phyloP scores from a whole-genome alignment of 2,329 filamentous ascomycete species.

The Diaporthe nobilis region DNA sequence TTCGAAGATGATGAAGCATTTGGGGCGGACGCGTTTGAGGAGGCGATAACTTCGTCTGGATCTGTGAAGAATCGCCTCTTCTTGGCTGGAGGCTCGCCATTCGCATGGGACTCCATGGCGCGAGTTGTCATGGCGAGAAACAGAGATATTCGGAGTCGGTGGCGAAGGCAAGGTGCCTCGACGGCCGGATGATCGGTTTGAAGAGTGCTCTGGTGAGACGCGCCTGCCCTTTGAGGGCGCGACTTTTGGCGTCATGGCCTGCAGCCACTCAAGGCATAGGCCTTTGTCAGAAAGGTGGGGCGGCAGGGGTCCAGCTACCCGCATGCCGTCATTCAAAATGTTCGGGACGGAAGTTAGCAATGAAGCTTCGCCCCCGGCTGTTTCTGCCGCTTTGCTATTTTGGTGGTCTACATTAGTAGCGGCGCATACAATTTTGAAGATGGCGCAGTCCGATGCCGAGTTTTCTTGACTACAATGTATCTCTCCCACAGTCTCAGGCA shows the following conservation, averaged over 20 bases:
- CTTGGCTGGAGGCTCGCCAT: constrained; percentile 39
- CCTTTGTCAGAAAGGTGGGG: constrained; percentile 43
- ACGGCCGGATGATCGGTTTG: neutral
- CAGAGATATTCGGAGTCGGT: neutral
- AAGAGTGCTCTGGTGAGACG: constrained; percentile 52
- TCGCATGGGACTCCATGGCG: constrained; percentile 39
- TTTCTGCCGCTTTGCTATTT: neutral
- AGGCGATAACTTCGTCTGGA: constrained; percentile 42
- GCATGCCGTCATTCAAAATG: constrained; percentile 27
- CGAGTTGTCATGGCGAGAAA: constrained; percentile 45
- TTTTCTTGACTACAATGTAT: constrained; percentile 52
- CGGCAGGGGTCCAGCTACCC: constrained; percentile 38
- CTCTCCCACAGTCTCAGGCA: constrained; percentile 53
- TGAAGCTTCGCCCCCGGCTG: neutral
- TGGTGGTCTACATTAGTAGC: neutral
- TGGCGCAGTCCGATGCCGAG: neutral
- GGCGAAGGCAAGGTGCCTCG: neutral
- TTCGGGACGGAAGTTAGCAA: neutral
- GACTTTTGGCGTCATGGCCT: constrained; percentile 50
- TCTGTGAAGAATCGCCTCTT: constrained; percentile 44
- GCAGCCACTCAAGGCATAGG: constrained; percentile 58
- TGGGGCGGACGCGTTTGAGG: constrained; percentile 23
- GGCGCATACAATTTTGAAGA: neutral
- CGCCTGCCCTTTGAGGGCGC: constrained; percentile 50
- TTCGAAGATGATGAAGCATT: constrained; percentile 1